Evolutionary conservation across 768 basidiomycete species (phyloP).

Genomic region (Amanita pseudoporphyria): DNA sequence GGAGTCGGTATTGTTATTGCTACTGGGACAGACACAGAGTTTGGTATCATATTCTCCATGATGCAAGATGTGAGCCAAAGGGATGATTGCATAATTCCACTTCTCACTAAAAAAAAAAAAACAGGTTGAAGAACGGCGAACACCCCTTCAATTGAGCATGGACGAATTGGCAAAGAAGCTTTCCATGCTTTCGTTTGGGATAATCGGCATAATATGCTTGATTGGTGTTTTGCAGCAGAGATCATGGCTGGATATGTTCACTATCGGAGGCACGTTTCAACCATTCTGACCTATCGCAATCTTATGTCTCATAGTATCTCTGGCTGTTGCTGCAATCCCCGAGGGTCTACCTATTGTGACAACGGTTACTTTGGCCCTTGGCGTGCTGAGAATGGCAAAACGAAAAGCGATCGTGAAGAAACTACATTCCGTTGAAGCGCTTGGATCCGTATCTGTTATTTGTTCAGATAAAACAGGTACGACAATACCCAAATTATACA

Average conservation of each 20-base stretch:
- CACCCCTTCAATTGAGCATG: slow-evolving; percentile 90
- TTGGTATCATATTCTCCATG: slow-evolving; percentile 95
- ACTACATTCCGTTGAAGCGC: slow-evolving; percentile 86
- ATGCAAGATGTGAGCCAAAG: slow-evolving; percentile 75
- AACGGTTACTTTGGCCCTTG: slow-evolving; percentile 91
- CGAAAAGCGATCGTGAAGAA: slow-evolving; percentile 97
- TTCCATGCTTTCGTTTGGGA: slow-evolving; percentile 83
- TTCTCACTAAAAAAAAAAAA: background rate
- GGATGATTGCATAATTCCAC: slow-evolving; percentile 25
- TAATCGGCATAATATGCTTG: slow-evolving; percentile 89
- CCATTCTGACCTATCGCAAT: background rate
- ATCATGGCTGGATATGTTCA: slow-evolving; percentile 97
- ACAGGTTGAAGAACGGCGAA: slow-evolving; percentile 76
- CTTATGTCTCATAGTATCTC: slow-evolving; percentile 53
- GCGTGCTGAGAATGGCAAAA: slow-evolving; percentile 89
- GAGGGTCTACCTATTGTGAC: slow-evolving; percentile 97
- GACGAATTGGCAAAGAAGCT: slow-evolving; percentile 93
- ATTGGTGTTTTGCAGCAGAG: slow-evolving; percentile 82
- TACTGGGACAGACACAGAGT: slow-evolving; percentile 79
- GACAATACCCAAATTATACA: slow-evolving; percentile 9
- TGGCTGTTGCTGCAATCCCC: slow-evolving; percentile 97
- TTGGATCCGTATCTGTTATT: slow-evolving; percentile 94
- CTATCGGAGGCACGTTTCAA: slow-evolving; percentile 75
- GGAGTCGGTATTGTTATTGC: slow-evolving; percentile 87
- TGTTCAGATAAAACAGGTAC: slow-evolving; percentile 94